These are phyloP conservation scores for Umbellularia californica DNA, from an alignment of 164 flowering plant species.

Conservation along the genomic window DNA sequence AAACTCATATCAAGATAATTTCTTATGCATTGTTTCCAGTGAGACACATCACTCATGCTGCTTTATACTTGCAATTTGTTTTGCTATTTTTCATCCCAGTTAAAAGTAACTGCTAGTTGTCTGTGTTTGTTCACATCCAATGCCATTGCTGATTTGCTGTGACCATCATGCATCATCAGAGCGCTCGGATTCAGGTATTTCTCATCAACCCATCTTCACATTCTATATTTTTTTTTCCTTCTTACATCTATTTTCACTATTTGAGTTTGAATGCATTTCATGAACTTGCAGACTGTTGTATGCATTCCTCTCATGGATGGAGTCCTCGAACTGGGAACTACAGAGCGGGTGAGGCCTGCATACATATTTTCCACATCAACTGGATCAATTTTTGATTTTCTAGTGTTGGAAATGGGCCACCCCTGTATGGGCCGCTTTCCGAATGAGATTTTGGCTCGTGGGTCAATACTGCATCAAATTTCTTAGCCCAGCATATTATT, in stretches of 20 bases:
- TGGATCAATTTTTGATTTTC: not conserved
- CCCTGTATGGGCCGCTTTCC: not conserved
- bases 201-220: not conserved
- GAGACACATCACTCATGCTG: no score
- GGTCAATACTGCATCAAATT: not conserved
- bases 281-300: constrained; percentile 57
- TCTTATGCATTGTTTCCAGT: no score
- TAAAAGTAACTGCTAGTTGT: not conserved
- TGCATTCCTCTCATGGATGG: constrained; percentile 88
- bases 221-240: not conserved
- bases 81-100: constrained; percentile 2
- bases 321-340: constrained; percentile 76
- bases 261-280: not conserved
- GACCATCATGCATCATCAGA: constrained; percentile 34
- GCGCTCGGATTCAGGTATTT: constrained; percentile 68
- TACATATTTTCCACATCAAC: not conserved
- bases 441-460: not conserved
- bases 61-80: not conserved
- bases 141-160: not conserved
- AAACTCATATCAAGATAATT: no score
- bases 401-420: not conserved
- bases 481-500: not conserved
- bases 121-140: not conserved
- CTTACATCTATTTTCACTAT: not conserved
- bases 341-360: constrained; percentile 47